These are phyloP conservation scores for Glycyrrhiza uralensis DNA, from an alignment of 306 rosid genomes.

Conservation along the genomic window DNA sequence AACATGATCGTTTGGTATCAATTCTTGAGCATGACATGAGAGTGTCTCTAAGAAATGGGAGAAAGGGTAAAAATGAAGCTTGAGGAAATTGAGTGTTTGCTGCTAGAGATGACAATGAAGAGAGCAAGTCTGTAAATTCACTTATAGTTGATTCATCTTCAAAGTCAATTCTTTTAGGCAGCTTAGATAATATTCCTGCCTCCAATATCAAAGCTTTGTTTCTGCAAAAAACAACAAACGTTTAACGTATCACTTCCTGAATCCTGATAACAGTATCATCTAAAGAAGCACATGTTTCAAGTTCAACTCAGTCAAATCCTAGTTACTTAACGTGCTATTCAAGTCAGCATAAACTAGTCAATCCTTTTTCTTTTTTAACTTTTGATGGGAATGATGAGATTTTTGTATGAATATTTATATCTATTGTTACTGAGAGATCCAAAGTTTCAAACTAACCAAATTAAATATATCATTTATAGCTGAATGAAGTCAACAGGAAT, in stretches of 20 bases:
- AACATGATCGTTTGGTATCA: constrained; percentile 46
- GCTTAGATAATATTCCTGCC: constrained; percentile 53
- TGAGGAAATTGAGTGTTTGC: constrained; percentile 42
- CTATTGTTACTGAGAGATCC: too few relatives aligned
- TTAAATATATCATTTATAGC: too few relatives aligned
- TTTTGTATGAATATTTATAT: too few relatives aligned
- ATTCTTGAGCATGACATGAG: constrained; percentile 38
- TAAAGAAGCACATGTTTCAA: neutral
- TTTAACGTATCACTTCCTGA: neutral
- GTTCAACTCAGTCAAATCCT: constrained; percentile 11
- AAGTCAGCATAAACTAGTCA: neutral
- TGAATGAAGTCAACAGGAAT: too few relatives aligned
- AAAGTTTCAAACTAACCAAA: too few relatives aligned
- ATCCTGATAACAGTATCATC: neutral
- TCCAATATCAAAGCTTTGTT: constrained; percentile 62
- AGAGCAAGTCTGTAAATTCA: constrained; percentile 44
- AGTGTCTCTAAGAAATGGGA: constrained; percentile 45
- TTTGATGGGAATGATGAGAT: neutral
- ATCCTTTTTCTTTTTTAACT: too few relatives aligned
- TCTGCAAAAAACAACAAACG: constrained; percentile 27
- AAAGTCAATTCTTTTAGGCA: constrained; percentile 45
- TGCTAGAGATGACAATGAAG: constrained; percentile 52
- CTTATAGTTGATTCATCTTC: constrained; percentile 50
- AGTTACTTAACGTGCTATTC: neutral
- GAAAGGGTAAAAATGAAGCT: constrained; percentile 39